Base-by-base conservation (phyloP, 2,329 filamentous ascomycete species). In the Botryotinia globosa region DNA sequence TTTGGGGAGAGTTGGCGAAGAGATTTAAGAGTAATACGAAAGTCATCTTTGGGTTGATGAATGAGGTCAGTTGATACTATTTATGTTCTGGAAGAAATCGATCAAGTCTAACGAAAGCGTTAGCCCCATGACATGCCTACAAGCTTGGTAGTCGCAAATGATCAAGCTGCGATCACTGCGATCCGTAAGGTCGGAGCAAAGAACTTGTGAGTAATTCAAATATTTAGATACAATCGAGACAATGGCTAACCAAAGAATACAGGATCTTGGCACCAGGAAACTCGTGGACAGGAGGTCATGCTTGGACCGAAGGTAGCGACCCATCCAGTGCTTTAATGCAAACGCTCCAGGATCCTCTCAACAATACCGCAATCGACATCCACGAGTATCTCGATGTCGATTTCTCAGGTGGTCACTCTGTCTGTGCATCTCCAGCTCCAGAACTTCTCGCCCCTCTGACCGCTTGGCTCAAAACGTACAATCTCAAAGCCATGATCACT, bases 331-430 rank as follows among this genome's bases (percentile, higher is more conserved):
- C 82, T 1, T 79, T 81, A 25, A 77, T 87, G 72, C 80, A 83
- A 71, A 79, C 83, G 71, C 83, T 86, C 69, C 77, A 74, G n/a
- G 85, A 86, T 74, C 84, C 85, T 14, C 72, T 80, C 6, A 83
- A 83, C 69, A 87, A 87, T 77, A 84, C 83, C 29, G 85, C 84
- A 7, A 82, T 86, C 65, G 85, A 86, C 74, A 85, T 86, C 76
- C 85, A 87, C 78, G 83, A 86, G 77, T 86, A 86, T 77, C 82
- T 86, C n/a, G 85, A 87, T 75, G 78, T 80, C 42, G 85, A 86
- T 75, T 86, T 82, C 71, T 84, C 82, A 61, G 85, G 85, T 42
- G 74, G 77, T 0, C 84, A 86, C 74, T 74, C 80, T 12, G 80
- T 81, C n/a, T 85, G 83, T 75, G 80, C 81, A n/a, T 80, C 81